A percentile compares a stretch with the other conserved stretches of the same genome.
These are phyloP conservation scores for Artemisia tridentata DNA, from an alignment of 129 eudicot genomes.

Conservation along the genomic window DNA sequence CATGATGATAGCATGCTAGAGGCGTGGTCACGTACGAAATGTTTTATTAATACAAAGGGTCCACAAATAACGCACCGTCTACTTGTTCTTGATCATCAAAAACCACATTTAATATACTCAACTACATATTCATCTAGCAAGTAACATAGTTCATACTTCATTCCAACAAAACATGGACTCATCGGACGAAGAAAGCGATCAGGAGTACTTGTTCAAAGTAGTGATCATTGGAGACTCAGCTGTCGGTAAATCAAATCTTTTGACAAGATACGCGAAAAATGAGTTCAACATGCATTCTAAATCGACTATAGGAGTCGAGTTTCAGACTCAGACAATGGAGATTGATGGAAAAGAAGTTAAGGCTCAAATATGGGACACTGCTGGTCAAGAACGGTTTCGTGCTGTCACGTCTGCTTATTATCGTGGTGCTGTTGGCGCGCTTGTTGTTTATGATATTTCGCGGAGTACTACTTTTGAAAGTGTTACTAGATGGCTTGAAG, in stretches of 20 bases:
- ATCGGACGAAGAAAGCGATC: constrained; percentile 64
- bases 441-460: constrained; percentile 64
- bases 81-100: too few species aligned
- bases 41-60: too few species aligned
- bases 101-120: too few species aligned
- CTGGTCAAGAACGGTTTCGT: constrained; percentile 51
- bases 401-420: constrained; percentile 85
- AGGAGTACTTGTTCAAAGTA: constrained; percentile 75
- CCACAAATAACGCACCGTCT: too few species aligned
- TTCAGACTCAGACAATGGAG: constrained; percentile 33
- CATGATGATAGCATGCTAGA: too few species aligned
- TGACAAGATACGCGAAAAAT: constrained; percentile 27
- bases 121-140: too few species aligned
- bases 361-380: constrained; percentile 37
- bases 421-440: constrained; percentile 80
- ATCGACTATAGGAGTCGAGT: constrained; percentile 34
- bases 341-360: constrained; percentile 32
- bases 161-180: constrained; percentile 16
- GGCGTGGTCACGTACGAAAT: too few species aligned
- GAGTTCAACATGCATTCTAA: constrained; percentile 35
- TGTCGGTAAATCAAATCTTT: constrained; percentile 31
- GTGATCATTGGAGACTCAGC: constrained; percentile 81
- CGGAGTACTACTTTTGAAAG: constrained; percentile 70
- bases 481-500: constrained; percentile 63
- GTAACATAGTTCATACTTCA: too few species aligned